Evolutionary conservation across 2,329 filamentous ascomycete genomes (phyloP), one percentile per base, ranked within the genome.

Genomic region (Balansia obtecta): DNA sequence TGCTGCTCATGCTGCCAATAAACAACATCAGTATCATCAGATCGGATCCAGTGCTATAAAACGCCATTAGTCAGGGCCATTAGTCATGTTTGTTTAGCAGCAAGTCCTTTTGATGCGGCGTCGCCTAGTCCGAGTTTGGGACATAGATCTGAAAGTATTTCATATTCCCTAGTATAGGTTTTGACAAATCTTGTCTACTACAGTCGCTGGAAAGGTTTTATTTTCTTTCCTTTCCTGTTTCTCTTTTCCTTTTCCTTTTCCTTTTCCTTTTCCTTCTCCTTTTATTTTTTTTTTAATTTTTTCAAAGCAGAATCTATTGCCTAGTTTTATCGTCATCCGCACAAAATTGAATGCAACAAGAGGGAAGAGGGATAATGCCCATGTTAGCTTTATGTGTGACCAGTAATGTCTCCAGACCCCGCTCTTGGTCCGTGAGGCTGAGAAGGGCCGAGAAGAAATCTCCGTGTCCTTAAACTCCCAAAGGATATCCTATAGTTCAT

Each of bases 401-500:
- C 18, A 34, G 34, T 34, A 37, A 32, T 20, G 15, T 46, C 41
- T 38, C 22, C 32, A 32, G n/a, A 30, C 32, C 9, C 44, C n/a
- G 34, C 45, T 45, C 30, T 30, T 16, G 30, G 16, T 9, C 16
- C 2, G 30, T n/a, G 42, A 39, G 45, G 37, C 51, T 51, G 42
- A 51, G 45, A 38, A 45, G 34, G 42, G 49, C 42, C 45, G 45
- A 49, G n/a, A 33, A 38, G 22, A 33, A 13, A 15, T 41, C 13
- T 34, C 42, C 22, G 22, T 11, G 30, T 34, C 30, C 44, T 16
- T 34, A 18, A 10, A 10, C 44, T n/a, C 30, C 34, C 13, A 12
- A 37, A 37, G 34, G 34, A 46, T 18, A n/a, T n/a, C n/a, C n/a
- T n/a, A 8, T 45, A 30, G 20, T 30, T 27, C 7, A 27, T 6